Base-by-base conservation (phyloP, 768 basidiomycete species). In the Leccinum ochraceum region DNA sequence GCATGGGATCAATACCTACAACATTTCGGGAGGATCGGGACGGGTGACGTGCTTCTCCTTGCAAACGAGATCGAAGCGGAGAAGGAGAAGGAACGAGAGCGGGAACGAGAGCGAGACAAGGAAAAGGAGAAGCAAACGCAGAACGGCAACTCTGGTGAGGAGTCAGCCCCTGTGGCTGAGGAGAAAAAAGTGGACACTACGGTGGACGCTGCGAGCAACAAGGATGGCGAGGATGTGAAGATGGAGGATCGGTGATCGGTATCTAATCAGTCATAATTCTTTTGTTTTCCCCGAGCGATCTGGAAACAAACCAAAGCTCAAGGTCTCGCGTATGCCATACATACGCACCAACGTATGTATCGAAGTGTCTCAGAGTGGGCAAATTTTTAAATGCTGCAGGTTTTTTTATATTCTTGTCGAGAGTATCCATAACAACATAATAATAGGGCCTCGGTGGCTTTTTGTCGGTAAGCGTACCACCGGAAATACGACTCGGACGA, bases 21-120 rank as follows among this genome's bases (percentile, higher is more conserved):
- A 62, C 86, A 91, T 65, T 94, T 94, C 64, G 83, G 86, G n/a
- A 88, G 85, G 76, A 92, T 93, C 61, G 90, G 89, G 17, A 86
- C 85, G 6, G 91, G 90, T 8, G 90, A 94, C 62, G 77, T 95
- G 61, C 80, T 81, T 53, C 65, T 78, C 17, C 80, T 81, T 22
- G 63, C 69, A 16, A 66, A 71, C 24, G 71, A 73, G 62, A 75
- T 78, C n/a, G 76, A 78, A 8, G 60, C 67, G 24, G 75, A 78
- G 30, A 74, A 69, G 54, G 74, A 78, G 49, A 68, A 71, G 7
- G 75, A 81, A 63, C 69, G 74, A 22, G 80, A 79, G 63, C 66
- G 71, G 52, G 80, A 79, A 63, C 65, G 71, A 53, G 75, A 75
- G 70, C 64, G 50, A 69, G 75, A 75, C 36, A 69, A 58, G 70